Evolutionary conservation across 352 stramenopile genomes (phyloP), one percentile per base, ranked within the genome.

Genomic region (Phytophthora crassamura): DNA sequence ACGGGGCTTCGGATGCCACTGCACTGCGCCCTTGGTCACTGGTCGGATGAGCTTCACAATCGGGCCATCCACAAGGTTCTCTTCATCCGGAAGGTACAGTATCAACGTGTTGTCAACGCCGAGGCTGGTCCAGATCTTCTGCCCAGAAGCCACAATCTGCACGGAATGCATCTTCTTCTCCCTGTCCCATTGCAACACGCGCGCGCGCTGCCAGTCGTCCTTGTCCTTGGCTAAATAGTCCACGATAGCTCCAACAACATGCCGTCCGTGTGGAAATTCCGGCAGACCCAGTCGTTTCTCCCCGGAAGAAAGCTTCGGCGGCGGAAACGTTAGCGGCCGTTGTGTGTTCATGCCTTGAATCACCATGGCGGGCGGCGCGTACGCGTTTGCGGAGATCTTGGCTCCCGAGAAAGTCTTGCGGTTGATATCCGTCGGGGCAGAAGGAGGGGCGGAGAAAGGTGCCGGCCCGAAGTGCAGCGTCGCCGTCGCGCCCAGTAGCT

Each of bases 1-100:
- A 38, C 80, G 78, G 7, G 84, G 84, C 65, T 89, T 90, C 9
- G 87, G 87, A 20, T 81, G 85, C 85, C 85, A 95, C 45, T 92
- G 76, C 33, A 64, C 49, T 12, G 61, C 46, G n/a, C 78, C 82
- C n/a, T 89, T 60, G 14, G 72, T 71, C 58, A 86, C 67, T 12
- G 83, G 84, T 7, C 84, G 84, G 45, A 86, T 80, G 14, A 95
- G 59, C 46, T 80, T 78, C 39, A 95, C 69, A 8, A 81, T 80
- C 10, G 77, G 78, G 3, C 79, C 82, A 46, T 91, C 80, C 14
- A 89, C 50, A 28, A 77, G 38, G 38, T 76, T 86, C 35, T 86
- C 75, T 55, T 93, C 84, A 39, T 73, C 69, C 1, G 64, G 64
- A 4, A 95, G 47, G 62, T 90, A 87, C 42, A 95, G 64, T 34